Base-by-base conservation (phyloP, 345 rosid species). In the Cardamine occulta region DNA sequence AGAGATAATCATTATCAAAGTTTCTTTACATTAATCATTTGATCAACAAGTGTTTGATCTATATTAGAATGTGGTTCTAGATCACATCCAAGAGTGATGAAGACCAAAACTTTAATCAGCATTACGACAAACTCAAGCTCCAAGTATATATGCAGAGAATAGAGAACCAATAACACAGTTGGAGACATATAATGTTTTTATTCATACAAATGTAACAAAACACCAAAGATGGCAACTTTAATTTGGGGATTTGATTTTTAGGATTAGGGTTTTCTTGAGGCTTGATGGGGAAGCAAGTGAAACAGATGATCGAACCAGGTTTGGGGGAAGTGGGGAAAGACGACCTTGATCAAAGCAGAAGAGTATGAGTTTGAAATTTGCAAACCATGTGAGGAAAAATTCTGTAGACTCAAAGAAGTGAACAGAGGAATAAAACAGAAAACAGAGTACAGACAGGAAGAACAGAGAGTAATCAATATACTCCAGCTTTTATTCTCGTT, bases 301-400 rank as follows among this genome's bases (percentile, higher is more conserved):
- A 19, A 8, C 76, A 73, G 1, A 84, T 18, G 52, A 89, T 24
- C 31, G 70, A 7, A 75, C 72, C 28, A 85, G 74, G 13, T 68
- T 21, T 0, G 70, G 58, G 49, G 82, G 62, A 34, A 64, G 8
- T 21, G 77, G 64, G 19, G 24, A 68, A 9, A 86, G 47, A n/a
- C 79, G 86, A 29, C 83, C 84, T 18, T 66, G 55, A 11, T 70
- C 82, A 3, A 83, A 83, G 24, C 80, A 82, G 23, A 86, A 83
- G 42, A 78, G 84, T 7, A 86, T 40, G 68, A 86, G 83, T 66
- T 82, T 84, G 70, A 82, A 84, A 44, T 82, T 86, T 7, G 84
- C 82, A 34, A 77, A 85, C 86, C 86, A 86, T 26, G 82, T 65
- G 40, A 86, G n/a, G 74, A 81, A 81, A n/a, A n/a, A n/a, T n/a